Evolutionary conservation across 208 protist species (phyloP).

Genomic region (Acanthamoeba sp.): DNA sequence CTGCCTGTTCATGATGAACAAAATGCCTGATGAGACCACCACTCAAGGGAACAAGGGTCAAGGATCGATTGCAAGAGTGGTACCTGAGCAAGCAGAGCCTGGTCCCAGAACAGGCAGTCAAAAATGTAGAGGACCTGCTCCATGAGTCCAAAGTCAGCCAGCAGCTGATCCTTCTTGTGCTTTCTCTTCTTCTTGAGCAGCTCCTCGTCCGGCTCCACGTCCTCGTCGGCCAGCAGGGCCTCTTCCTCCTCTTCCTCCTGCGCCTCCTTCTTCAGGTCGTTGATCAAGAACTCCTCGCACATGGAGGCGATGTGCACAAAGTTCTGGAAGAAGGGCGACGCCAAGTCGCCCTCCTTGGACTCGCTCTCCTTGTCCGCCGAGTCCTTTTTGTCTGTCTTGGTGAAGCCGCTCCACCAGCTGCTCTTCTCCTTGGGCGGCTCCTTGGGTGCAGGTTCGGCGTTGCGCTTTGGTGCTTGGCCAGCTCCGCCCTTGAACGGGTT

Average conservation of each 20-base stretch:
- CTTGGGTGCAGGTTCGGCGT: neutral
- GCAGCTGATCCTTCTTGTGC: slow-evolving; percentile 55
- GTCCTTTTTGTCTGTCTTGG: slow-evolving; percentile 30
- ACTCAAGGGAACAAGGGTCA: neutral
- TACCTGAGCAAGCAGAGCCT: neutral
- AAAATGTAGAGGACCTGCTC: slow-evolving; percentile 53
- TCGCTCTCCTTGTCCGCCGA: slow-evolving; percentile 1
- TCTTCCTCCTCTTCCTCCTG: slow-evolving; percentile 45
- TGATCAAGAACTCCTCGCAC: slow-evolving; percentile 68
- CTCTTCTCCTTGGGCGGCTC: slow-evolving; percentile 5
- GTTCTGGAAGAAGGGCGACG: slow-evolving; percentile 51
- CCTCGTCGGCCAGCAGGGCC: slow-evolving; percentile 11
- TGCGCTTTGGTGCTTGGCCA: neutral
- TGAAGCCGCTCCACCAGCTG: slow-evolving; percentile 39
- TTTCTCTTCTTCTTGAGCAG: slow-evolving; percentile 35
- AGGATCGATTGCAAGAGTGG: neutral
- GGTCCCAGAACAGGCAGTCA: slow-evolving; percentile 45
- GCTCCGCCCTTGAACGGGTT: slow-evolving; percentile 59
- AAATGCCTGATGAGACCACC: no score
- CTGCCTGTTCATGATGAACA: no score
- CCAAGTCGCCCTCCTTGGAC: neutral
- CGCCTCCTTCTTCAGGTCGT: slow-evolving; percentile 25
- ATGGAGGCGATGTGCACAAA: slow-evolving; percentile 40
- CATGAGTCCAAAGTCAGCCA: slow-evolving; percentile 55
- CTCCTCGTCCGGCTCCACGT: slow-evolving; percentile 28